Percentiles rank a stretch among this genome's conserved stretches.
These are phyloP conservation scores for Lentinus tigrinus DNA, from an alignment of 768 basidiomycete genomes.

Conservation along the genomic window DNA sequence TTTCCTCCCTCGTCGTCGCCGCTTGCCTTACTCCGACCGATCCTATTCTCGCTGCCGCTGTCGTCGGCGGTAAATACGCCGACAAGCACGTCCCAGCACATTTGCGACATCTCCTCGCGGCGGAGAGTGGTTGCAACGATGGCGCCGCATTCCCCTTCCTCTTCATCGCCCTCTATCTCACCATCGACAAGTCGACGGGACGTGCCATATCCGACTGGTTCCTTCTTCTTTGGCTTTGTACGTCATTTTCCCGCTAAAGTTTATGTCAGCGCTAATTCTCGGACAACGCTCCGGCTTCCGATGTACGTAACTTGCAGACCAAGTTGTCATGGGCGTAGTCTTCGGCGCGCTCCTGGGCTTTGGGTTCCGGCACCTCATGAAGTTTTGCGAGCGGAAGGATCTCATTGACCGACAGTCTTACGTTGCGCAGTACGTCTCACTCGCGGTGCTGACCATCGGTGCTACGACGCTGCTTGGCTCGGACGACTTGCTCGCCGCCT, in stretches of 20 bases:
- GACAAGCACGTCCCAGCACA: constrained; percentile 95
- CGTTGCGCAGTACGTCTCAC: constrained; percentile 86
- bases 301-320: constrained; percentile 48
- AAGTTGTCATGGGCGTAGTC: constrained; percentile 71
- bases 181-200: constrained; percentile 60
- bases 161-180: constrained; percentile 85
- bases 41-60: constrained; percentile 89
- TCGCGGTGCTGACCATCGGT: constrained; percentile 84
- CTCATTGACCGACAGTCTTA: constrained; percentile 94
- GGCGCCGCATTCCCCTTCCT: constrained; percentile 97
- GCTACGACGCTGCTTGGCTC: constrained; percentile 82
- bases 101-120: constrained; percentile 61
- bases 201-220: constrained; percentile 86
- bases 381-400: constrained; percentile 82
- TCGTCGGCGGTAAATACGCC: constrained; percentile 94
- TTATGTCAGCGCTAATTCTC: constrained; percentile 1
- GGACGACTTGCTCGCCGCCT: constrained; percentile 93
- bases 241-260: constrained; percentile 28
- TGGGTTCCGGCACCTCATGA: constrained; percentile 86
- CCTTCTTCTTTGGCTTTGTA: constrained; percentile 81
- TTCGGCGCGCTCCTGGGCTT: constrained; percentile 78
- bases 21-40: constrained; percentile 95
- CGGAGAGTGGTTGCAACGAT: constrained; percentile 92
- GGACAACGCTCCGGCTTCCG: not conserved
- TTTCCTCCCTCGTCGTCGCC: constrained; percentile 85